Conservation (phyloP, 169 alveolate genomes). For the Perkinsus marinus region DNA sequence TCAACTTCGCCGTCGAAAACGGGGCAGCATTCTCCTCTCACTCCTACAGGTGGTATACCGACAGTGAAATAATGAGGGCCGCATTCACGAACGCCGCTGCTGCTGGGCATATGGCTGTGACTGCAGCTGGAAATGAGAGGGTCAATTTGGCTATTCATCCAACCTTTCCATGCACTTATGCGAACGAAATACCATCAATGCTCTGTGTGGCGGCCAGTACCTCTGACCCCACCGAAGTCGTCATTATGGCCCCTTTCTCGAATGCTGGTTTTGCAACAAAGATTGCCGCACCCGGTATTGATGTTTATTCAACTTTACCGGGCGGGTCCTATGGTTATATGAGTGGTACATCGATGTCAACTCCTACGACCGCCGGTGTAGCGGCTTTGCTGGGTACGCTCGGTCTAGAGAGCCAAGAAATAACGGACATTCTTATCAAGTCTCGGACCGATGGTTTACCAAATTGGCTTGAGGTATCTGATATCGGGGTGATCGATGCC, state of each 20-base stretch:
- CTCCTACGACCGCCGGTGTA: constrained; percentile 25
- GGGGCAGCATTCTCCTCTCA: background rate
- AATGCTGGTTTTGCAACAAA: background rate
- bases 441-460: no score
- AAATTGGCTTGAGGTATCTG: no score
- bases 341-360: constrained; percentile 25
- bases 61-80: background rate
- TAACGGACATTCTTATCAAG: no score
- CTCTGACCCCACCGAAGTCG: background rate
- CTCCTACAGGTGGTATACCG: no score
- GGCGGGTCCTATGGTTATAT: no score
- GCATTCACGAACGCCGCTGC: background rate
- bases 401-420: background rate
- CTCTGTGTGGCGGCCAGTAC: background rate
- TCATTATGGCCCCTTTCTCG: background rate
- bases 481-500: no score
- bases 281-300: background rate
- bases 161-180: background rate
- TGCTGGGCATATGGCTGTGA: background rate
- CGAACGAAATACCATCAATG: background rate
- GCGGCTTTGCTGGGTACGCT: background rate
- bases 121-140: background rate
- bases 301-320: background rate
- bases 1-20: background rate
- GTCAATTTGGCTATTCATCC: background rate